Evolutionary conservation across 2,329 filamentous ascomycete species (phyloP).

Genomic region (Volutella citrinella): DNA sequence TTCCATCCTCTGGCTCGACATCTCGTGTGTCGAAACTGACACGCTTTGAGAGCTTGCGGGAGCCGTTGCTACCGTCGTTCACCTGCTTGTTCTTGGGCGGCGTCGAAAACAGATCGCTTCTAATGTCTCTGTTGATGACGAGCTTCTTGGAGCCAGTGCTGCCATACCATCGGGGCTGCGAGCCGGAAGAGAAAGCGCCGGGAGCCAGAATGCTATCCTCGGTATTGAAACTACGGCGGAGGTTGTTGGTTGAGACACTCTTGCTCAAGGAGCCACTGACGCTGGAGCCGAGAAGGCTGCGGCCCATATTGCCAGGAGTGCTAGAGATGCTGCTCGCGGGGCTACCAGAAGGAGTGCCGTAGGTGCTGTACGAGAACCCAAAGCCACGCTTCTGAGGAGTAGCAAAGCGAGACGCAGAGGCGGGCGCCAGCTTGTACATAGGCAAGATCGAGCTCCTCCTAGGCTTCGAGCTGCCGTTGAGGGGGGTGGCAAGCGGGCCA

Average conservation of each 20-base stretch:
- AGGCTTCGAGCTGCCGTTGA: constrained; percentile 70
- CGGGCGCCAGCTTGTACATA: constrained; percentile 82
- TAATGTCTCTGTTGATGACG: constrained; percentile 84
- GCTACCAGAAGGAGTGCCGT: constrained; percentile 74
- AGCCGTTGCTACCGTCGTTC: constrained; percentile 38
- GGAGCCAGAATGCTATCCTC: constrained; percentile 86
- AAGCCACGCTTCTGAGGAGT: constrained; percentile 86
- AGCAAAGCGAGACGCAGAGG: constrained; percentile 72
- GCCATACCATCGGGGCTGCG: constrained; percentile 61
- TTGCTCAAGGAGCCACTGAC: constrained; percentile 73
- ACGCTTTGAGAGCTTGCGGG: constrained; percentile 68
- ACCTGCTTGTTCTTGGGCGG: constrained; percentile 51
- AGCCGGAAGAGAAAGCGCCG: constrained; percentile 74
- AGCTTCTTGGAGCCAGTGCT: constrained; percentile 79
- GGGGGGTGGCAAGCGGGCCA: constrained; percentile 86
- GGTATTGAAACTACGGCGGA: constrained; percentile 76
- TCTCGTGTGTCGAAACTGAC: constrained; percentile 83
- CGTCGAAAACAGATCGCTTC: constrained; percentile 67
- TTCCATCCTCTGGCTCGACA: constrained; percentile 35
- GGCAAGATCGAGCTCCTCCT: constrained; percentile 79
- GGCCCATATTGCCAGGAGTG: constrained; percentile 65
- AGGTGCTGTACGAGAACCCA: constrained; percentile 90
- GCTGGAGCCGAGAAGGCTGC: constrained; percentile 64
- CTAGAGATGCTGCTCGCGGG: constrained; percentile 61
- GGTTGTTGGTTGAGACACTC: constrained; percentile 83